Conservation (phyloP, 768 basidiomycete species). For the Suillus tomentosus region DNA sequence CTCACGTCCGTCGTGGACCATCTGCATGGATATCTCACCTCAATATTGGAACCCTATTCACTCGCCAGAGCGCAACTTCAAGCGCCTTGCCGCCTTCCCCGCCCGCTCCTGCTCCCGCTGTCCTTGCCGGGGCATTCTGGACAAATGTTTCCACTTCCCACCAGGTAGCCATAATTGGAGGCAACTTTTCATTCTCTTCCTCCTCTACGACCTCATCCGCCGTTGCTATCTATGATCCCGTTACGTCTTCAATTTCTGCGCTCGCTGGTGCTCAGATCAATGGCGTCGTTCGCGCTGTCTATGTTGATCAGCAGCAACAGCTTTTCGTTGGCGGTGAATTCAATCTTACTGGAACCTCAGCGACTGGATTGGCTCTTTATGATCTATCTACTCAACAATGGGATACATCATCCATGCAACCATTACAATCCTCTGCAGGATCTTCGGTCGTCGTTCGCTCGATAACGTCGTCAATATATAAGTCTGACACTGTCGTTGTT, state of each 20-base stretch:
- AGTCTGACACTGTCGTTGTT: constrained; percentile 67
- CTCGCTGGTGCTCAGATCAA: constrained; percentile 64
- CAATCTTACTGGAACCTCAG: constrained; percentile 53
- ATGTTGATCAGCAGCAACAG: constrained; percentile 60
- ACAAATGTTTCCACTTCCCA: constrained; percentile 69
- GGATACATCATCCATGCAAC: constrained; percentile 57
- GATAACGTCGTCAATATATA: constrained; percentile 61
- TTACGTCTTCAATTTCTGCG: constrained; percentile 48
- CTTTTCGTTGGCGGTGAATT: constrained; percentile 89
- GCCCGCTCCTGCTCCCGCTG: constrained; percentile 70
- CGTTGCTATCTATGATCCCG: constrained; percentile 72
- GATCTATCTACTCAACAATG: constrained; percentile 68
- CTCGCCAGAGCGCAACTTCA: constrained; percentile 53
- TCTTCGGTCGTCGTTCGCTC: constrained; percentile 67
- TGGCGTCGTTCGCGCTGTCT: constrained; percentile 76
- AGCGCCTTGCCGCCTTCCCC: constrained; percentile 56
- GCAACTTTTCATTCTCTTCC: constrained; percentile 75
- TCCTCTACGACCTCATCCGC: constrained; percentile 47
- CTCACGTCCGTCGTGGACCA: constrained; percentile 37
- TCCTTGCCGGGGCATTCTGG: constrained; percentile 90
- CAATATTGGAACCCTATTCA: constrained; percentile 42
- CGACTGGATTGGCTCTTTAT: constrained; percentile 79
- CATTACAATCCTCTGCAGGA: constrained; percentile 59
- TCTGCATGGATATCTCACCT: constrained; percentile 53
- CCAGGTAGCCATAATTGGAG: constrained; percentile 80